Evolutionary conservation across 1,284 basidiomycete species (phyloP), one percentile per base, ranked within the genome.

Genomic region (Taiwanofungus camphoratus): DNA sequence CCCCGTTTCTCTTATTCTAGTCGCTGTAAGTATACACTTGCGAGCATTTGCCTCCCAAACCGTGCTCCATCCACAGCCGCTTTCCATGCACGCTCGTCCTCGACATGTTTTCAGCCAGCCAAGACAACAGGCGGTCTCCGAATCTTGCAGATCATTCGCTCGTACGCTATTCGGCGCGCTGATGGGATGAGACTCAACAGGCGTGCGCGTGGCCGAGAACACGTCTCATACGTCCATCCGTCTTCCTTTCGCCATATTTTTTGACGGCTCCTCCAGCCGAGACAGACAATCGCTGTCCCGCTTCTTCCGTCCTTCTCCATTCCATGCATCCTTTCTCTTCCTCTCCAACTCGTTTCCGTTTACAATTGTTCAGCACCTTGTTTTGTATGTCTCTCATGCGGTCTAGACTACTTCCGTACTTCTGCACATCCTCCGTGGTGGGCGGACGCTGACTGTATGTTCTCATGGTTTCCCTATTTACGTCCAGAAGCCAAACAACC

Each of bases 131-230:
- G 45, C 46, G 38, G 44, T 42, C 49, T 45, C 8, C 13, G 26
- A 27, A 22, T 15, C 33, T n/a, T 37, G 20, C 42, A 31, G 42
- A 44, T 44, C 42, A 43, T 15, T n/a, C n/a, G n/a, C 26, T 13
- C 13, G 26, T 27, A 7, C 8, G 8, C 26, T 13, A 27, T 27
- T 27, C 26, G 26, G 26, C 31, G 36, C 22, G 20, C 21, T 55
- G 53, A 52, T 55, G 51, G 51, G 41, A 44, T 49, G 45, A 53
- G 52, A 53, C 51, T 49, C 48, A n/a, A n/a, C n/a, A n/a, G 31
- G 35, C 30, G 43, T 37, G 42, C 48, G 51, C 53, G 45, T 55
- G 53, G 43, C 42, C 53, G 39, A 42, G 40, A 26, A 46, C 45
- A 39, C 50, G 21, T 51, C 48, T 13, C 45, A 39, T 50, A 33